Evolutionary conservation across 2,329 filamentous ascomycete genomes (phyloP).

Genomic region (Plectosphaerella plurivora): DNA sequence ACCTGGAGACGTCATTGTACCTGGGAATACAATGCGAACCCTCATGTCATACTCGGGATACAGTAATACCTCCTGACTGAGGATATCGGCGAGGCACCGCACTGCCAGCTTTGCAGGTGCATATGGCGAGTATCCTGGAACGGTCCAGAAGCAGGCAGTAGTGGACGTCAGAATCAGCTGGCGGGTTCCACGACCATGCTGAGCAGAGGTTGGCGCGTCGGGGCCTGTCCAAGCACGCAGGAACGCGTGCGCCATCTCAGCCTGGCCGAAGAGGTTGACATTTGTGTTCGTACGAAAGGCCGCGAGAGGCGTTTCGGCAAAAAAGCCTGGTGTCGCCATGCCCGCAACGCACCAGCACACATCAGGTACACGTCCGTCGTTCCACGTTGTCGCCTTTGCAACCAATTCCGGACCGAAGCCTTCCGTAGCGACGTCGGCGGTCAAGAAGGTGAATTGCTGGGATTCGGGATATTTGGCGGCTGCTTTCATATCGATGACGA

Average conservation of each 20-base stretch:
- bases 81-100: conserved; percentile 73
- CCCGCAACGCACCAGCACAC: conserved; percentile 91
- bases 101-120: conserved; percentile 81
- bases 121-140: conserved; percentile 82
- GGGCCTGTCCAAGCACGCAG: conserved; percentile 68
- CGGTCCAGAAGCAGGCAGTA: conserved; percentile 66
- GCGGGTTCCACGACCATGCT: conserved; percentile 19
- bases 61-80: conserved; percentile 78
- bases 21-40: conserved; percentile 79
- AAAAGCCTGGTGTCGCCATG: conserved; percentile 67
- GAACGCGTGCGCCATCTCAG: conserved; percentile 79
- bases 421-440: conserved; percentile 71
- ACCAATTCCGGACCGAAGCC: conserved; percentile 68
- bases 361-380: conserved; percentile 68
- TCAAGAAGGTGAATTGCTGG: conserved; percentile 80
- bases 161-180: conserved; percentile 79
- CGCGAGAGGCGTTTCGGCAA: conserved; percentile 66
- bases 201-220: conserved; percentile 34
- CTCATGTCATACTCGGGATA: conserved; percentile 75
- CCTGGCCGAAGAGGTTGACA: conserved; percentile 82
- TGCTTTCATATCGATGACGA: conserved; percentile 57
- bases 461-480: conserved; percentile 58
- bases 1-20: conserved; percentile 75
- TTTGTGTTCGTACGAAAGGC: conserved; percentile 78
- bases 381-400: conserved; percentile 72